phyloP scores from a whole-genome alignment of 192 early-diverging fungal genomes.

The Nowakowskiella sp. region DNA sequence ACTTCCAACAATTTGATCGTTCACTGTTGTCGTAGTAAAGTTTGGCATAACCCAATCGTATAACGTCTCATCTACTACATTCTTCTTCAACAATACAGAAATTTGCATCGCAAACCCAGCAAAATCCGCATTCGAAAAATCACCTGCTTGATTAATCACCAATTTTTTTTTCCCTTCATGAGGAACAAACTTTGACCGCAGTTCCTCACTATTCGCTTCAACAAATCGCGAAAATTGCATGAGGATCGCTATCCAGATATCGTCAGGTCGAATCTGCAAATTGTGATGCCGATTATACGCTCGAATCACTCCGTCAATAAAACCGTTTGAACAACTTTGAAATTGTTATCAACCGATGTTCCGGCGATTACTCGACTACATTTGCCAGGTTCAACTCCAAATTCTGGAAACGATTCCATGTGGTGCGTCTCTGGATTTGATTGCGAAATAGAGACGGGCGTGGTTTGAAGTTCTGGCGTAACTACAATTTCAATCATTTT shows the following conservation, averaged over 20 bases:
- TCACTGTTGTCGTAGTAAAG: slow-evolving; percentile 10
- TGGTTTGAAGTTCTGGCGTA: too few species aligned
- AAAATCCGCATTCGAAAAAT: slow-evolving; percentile 1
- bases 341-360: not conserved
- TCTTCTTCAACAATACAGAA: not conserved
- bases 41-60: slow-evolving; percentile 9
- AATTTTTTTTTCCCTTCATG: slow-evolving; percentile 11
- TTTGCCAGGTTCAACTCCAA: too few species aligned
- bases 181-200: slow-evolving; percentile 5
- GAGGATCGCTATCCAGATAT: slow-evolving; percentile 13
- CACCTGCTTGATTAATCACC: not conserved
- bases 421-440: too few species aligned
- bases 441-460: too few species aligned
- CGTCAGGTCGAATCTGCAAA: slow-evolving; percentile 13
- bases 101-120: not conserved
- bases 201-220: slow-evolving; percentile 5
- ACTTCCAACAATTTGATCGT: slow-evolving; percentile 10
- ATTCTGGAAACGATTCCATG: too few species aligned
- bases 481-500: too few species aligned
- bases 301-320: slow-evolving; percentile 6
- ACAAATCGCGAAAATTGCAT: slow-evolving; percentile 7
- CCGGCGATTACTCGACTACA: not conserved
- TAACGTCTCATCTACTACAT: not conserved
- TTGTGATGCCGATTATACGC: slow-evolving; percentile 10
- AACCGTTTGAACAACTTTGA: slow-evolving; percentile 7